Evolutionary conservation across 768 basidiomycete species (phyloP), one percentile per base, ranked within the genome.

Genomic region (Boletus patriciae): DNA sequence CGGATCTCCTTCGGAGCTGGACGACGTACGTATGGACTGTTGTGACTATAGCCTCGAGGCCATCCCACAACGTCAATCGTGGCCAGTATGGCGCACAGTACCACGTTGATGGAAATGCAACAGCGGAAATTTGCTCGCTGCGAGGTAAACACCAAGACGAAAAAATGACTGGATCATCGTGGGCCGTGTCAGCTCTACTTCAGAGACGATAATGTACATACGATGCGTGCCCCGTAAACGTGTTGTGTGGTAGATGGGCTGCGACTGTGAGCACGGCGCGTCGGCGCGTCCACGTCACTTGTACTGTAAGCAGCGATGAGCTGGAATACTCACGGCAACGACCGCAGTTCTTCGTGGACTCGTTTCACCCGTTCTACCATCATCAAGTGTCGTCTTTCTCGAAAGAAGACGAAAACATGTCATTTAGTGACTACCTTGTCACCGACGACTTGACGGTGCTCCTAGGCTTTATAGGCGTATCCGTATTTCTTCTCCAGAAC

Each of bases 401-500:
- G 21, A 34, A 29, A 59, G 4, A 36, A 50, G 33, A 58, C 37
- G 29, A 50, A 33, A 77, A 72, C 62, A 75, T 78, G 73, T 69
- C 71, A 4, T 53, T 86, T 23, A 74, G 81, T 19, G 80, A 87
- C 58, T 85, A 83, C 56, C 74, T 91, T 21, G 81, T 82, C 67
- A 89, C 88, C 1, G 88, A 92, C 73, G 90, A 92, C 74, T 72
- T 90, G 52, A 90, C 90, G 34, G 83, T 91, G 57, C 80, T 91
- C 34, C 80, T 92, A 11, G 85, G 84, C 48, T 81, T 92, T 59
- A 85, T 88, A 36, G 84, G 85, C 5, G 87, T 86, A 3, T 88
- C 88, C 10, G 80, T 90, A 38, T 91, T 90, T 68, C 78, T 91
- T 33, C 76, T 92, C 43, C 85, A 85, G 66, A 91, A 85, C 68